Evolutionary conservation across 2,329 filamentous ascomycete species (phyloP).

Genomic region (Pseudodiploospora longispora): DNA sequence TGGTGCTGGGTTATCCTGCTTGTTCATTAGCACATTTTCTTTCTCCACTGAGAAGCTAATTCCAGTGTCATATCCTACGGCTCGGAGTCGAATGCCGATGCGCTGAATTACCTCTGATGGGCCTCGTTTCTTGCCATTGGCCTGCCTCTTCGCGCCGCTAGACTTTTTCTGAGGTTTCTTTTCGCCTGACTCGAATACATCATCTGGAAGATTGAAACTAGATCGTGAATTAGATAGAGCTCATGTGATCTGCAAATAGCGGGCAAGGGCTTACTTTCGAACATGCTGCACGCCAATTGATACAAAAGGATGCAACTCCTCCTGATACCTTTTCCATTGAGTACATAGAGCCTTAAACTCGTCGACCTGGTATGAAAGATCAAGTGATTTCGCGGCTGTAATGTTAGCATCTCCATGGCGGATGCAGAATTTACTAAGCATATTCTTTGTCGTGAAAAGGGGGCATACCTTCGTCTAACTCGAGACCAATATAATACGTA

Average conservation of each 20-base stretch:
- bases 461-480: conserved; percentile 62
- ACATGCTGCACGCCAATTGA: conserved; percentile 76
- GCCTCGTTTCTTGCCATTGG: conserved; percentile 39
- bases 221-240: conserved; percentile 8
- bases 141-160: conserved; percentile 26
- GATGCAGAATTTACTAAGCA: neutral
- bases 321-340: conserved; percentile 66
- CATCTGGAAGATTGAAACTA: conserved; percentile 80
- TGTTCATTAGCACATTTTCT: conserved; percentile 17
- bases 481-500: conserved; percentile 89
- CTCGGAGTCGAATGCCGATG: conserved; percentile 9
- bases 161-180: conserved; percentile 57
- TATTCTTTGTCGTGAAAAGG: neutral
- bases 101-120: conserved; percentile 35
- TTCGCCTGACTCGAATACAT: conserved; percentile 81
- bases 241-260: neutral
- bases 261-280: conserved; percentile 58
- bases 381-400: conserved; percentile 59
- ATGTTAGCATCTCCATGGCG: conserved; percentile 20
- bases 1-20: conserved; percentile 27
- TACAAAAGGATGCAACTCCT: conserved; percentile 51
- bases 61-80: conserved; percentile 5
- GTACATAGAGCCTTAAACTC: conserved; percentile 81
- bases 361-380: conserved; percentile 73
- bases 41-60: neutral